Evolutionary conservation across 495 filamentous ascomycete genomes (phyloP).

Genomic region (Antarctomyces pellizariae): DNA sequence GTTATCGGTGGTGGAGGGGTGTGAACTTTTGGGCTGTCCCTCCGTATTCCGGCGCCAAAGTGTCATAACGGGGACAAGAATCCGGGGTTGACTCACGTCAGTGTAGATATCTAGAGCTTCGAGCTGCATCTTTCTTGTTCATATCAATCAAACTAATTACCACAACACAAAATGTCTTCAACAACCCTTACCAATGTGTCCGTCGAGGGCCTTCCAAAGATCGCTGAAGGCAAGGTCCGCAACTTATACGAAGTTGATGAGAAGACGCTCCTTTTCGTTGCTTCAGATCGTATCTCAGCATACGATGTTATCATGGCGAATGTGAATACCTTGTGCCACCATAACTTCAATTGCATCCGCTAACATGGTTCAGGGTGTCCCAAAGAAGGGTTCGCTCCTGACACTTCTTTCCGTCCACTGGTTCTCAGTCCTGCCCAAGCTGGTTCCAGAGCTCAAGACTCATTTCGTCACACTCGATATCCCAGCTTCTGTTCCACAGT

Average conservation of each 20-base stretch:
- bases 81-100: too few relatives aligned
- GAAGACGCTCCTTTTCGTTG: constrained; percentile 62
- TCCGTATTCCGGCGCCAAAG: too few relatives aligned
- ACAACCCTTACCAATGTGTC: constrained; percentile 5
- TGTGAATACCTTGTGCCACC: constrained; percentile 18
- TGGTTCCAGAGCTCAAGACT: constrained; percentile 42
- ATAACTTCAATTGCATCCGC: constrained; percentile 2
- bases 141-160: not conserved
- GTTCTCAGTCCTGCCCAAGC: constrained; percentile 48
- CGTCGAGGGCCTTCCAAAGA: constrained; percentile 12
- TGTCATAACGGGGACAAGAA: too few relatives aligned
- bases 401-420: constrained; percentile 68
- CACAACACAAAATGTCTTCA: constrained; percentile 3
- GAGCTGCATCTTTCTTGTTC: too few relatives aligned
- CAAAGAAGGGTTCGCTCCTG: constrained; percentile 62
- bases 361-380: constrained; percentile 41
- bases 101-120: too few relatives aligned
- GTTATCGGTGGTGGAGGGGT: too few relatives aligned
- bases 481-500: constrained; percentile 26
- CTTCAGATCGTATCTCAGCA: constrained; percentile 81
- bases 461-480: constrained; percentile 55
- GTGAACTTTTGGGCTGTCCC: too few relatives aligned
- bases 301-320: constrained; percentile 86
- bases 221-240: constrained; percentile 46
- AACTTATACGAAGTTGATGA: constrained; percentile 59